Conservation (phyloP, 163 green algal genomes). For the Chloroidium sp. region DNA sequence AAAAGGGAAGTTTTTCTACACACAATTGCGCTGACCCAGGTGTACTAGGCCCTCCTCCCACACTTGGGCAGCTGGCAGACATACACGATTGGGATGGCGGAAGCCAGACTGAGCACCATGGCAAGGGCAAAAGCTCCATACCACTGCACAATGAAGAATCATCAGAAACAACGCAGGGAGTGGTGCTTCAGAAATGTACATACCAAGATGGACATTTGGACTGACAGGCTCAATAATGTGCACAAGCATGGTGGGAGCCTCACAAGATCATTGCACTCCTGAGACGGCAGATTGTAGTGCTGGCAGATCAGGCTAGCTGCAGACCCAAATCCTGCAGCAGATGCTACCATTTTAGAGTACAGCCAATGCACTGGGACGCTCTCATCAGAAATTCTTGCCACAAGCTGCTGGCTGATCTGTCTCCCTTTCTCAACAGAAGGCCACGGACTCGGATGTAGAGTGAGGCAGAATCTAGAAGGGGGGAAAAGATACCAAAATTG, state of each 20-base stretch:
- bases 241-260: constrained; percentile 4
- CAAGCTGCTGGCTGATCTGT: too few species aligned
- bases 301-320: constrained; percentile 35
- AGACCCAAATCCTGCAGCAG: constrained; percentile 17
- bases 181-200: not conserved
- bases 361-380: constrained; percentile 38
- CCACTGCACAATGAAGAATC: constrained; percentile 13
- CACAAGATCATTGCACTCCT: constrained; percentile 50
- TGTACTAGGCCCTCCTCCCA: not conserved
- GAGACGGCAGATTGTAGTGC: constrained; percentile 31
- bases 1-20: too few species aligned
- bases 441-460: too few species aligned
- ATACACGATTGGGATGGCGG: constrained; percentile 62
- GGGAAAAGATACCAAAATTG: not conserved
- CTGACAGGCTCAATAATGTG: not conserved
- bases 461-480: too few species aligned
- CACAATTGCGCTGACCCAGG: too few species aligned
- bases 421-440: too few species aligned
- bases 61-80: constrained; percentile 52
- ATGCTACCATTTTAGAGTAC: constrained; percentile 28
- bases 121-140: constrained; percentile 45
- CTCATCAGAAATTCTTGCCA: too few species aligned
- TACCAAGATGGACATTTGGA: not conserved
- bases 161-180: not conserved
- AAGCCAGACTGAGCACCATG: constrained; percentile 43